Base-by-base conservation (phyloP, 2,329 filamentous ascomycete genomes). In the Trichoderma harzianum region DNA sequence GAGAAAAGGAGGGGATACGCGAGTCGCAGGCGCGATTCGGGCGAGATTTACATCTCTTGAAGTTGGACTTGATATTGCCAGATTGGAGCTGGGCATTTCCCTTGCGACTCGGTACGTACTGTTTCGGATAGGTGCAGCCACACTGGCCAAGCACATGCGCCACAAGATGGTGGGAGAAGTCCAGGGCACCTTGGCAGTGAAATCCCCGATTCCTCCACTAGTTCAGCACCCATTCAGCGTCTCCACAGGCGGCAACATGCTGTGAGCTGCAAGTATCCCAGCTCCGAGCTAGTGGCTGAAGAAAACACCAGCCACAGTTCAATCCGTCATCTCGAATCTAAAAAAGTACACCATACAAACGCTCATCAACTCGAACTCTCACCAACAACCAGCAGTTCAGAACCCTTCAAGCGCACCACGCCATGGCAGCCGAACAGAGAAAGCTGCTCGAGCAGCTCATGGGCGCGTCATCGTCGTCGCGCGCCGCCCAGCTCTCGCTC, bases 371-470 rank as follows among this genome's bases (percentile, higher is more conserved):
- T 21, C n/a, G 28, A 61, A 61, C 16, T 28, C 36, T 11, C 21
- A 26, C 30, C 57, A 30, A n/a, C 12, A 51, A 16, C 28, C 34
- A 21, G 32, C 11, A 16, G 11, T 18, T 34, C 51, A 24, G 24
- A 64, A 24, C 28, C 18, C 4, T 32, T 12, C 10, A n/a, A 62
- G 32, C 43, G 57, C 62, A 39, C 26, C 32, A 16, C 61, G 72
- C 83, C 64, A 97, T 98, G 95, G 95, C 95, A 71, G 95, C 95
- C 76, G 96, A 99, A 90, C 95, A 98, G 84, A 91, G 96, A 81
- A 97, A 97, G 89, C 92, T 98, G 87, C 93, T 99, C 70, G 96
- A 98, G 90, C 96, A 99, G 87, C 91, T 96, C 77, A 94, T 97
- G 90, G 93, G 93, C 80, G 89, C 89, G 75, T 91, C 92, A 71